Percentiles rank a stretch among this genome's conserved stretches.
Evolutionary conservation across 2,329 filamentous ascomycete species (phyloP).

Genomic region (Nemania serpens): DNA sequence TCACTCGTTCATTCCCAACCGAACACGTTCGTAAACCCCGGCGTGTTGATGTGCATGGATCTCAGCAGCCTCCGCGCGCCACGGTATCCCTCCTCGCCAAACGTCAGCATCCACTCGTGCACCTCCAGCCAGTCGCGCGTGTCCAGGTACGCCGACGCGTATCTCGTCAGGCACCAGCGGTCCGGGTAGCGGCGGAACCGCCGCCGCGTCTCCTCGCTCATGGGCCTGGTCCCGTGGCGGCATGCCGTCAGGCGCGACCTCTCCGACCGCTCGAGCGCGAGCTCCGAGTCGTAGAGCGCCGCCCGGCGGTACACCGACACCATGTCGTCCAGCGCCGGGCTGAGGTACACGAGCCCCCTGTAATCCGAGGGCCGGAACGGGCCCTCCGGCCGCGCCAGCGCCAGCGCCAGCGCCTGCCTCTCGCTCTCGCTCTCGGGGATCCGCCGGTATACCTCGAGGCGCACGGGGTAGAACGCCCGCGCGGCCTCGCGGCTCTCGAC

Average conservation of each 20-base stretch:
- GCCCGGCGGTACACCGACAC: conserved; percentile 18
- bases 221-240: conserved; percentile 3
- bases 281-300: conserved; percentile 11
- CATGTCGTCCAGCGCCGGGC: conserved; percentile 17
- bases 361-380: background rate
- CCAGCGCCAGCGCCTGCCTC: background rate
- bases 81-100: conserved; percentile 17
- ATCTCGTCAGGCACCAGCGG: conserved; percentile 18
- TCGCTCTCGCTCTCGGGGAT: background rate
- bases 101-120: conserved; percentile 15
- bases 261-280: conserved; percentile 16
- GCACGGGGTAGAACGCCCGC: conserved; percentile 15
- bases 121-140: conserved; percentile 22
- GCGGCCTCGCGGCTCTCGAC: conserved; percentile 21
- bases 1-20: conserved; percentile 15
- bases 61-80: conserved; percentile 11
- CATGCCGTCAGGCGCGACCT: conserved; percentile 20
- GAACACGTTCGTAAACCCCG: conserved; percentile 22
- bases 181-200: conserved; percentile 18
- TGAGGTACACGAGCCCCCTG: conserved; percentile 19
- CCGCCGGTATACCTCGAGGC: conserved; percentile 20
- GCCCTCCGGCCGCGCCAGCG: background rate
- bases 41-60: conserved; percentile 21
- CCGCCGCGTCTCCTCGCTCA: conserved; percentile 7
- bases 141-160: conserved; percentile 9